Evolutionary conservation across 1,139 yeast genomes (phyloP), one percentile per base, ranked within the genome.

Genomic region (Diutina mesorugosa): DNA sequence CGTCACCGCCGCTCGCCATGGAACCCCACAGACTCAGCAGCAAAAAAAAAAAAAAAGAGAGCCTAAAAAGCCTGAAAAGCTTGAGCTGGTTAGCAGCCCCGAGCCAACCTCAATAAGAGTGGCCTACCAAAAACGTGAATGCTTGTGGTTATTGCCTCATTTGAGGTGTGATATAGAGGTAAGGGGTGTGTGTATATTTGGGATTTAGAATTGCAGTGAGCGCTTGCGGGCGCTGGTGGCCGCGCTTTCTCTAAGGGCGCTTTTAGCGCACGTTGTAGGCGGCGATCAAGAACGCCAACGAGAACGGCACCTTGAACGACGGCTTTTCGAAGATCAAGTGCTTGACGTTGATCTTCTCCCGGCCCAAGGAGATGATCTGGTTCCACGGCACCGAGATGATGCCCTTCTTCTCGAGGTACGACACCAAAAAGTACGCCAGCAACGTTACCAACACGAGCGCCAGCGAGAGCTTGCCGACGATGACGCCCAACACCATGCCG

Each of bases 391-490:
- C 70, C 18, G 68, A 66, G 56, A 85, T 72, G 56, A 85, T 71
- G 16, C 84, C 83, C 60, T 87, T 71, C 53, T 80, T 72, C 61
- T 83, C 80, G 59, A 86, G 76, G 66, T 81, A 86, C 67, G 83
- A 87, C 16, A 80, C 59, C 35, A 81, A 69, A 57, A 79, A 74
- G 63, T 83, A 78, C 45, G 78, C 68, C 5, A 83, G 72, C 47
- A 84, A 72, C 0, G 83, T 67, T 56, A 83, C 64, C 48, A 81
- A 73, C 54, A 83, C 83, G 54, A 86, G 71, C 35, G 83, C 75
- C 41, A 82, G 75, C 58, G 85, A 78, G 58, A 86, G 71, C 65
- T 84, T 84, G n/a, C 91, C 90, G 26, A 80, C 75, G 29, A 85
- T 71, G 51, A 81, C 73, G 1, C 93, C 93, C 56, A 81, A 63